Conservation (phyloP, 306 rosid genomes). For the Sindora glabra region DNA sequence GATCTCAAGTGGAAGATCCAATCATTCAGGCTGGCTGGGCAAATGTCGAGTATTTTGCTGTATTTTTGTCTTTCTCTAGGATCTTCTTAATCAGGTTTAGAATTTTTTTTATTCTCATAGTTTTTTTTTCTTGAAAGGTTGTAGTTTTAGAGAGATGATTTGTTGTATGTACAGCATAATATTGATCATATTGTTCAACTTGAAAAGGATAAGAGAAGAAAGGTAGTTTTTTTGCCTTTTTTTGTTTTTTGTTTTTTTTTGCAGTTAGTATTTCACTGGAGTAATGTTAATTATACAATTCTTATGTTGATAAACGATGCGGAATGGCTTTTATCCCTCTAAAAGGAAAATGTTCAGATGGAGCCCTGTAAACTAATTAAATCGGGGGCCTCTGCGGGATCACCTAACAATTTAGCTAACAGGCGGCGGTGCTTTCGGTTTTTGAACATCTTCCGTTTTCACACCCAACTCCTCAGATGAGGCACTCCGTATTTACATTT, state of each 20-base stretch:
- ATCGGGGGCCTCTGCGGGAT: no score
- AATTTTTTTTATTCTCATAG: constrained; percentile 7
- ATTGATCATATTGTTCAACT: constrained; percentile 26
- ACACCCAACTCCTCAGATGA: no score
- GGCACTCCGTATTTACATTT: no score
- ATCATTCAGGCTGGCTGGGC: constrained; percentile 2
- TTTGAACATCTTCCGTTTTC: no score
- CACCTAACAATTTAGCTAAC: no score
- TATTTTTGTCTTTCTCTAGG: constrained; percentile 10
- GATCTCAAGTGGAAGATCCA: constrained; percentile 1
- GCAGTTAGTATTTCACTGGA: background rate
- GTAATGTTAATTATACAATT: background rate
- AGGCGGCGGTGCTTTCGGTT: no score
- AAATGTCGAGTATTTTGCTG: constrained; percentile 12
- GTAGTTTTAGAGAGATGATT: constrained; percentile 41
- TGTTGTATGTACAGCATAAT: constrained; percentile 38
- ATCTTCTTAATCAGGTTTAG: constrained; percentile 24
- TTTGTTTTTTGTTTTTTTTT: no score
- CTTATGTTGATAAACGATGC: no score
- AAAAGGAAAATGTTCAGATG: no score
- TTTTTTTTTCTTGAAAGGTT: constrained; percentile 30
- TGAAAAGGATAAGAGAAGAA: background rate
- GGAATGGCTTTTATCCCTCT: no score
- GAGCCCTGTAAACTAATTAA: no score
- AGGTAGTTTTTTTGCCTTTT: background rate